These are phyloP conservation scores for Umbellularia californica DNA, from an alignment of 164 flowering plant genomes.

Conservation along the genomic window DNA sequence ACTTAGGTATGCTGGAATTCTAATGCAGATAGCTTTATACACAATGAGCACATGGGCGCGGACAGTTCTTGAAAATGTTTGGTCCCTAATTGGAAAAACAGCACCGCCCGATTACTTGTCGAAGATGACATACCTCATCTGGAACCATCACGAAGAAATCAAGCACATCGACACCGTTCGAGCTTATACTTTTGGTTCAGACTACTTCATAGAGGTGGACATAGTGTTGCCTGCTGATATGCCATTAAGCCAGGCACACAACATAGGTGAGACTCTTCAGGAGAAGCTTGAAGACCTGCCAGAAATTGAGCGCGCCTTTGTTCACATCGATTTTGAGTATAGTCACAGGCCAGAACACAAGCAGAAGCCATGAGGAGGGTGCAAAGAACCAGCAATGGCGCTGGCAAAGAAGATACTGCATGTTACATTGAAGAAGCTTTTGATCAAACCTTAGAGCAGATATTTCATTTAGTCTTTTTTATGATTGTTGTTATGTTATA, in stretches of 20 bases:
- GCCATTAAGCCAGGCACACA: constrained; percentile 60
- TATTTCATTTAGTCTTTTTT: too few species aligned
- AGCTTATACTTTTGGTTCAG: constrained; percentile 72
- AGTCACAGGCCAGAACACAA: constrained; percentile 77
- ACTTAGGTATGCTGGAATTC: neutral
- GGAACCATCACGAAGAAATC: constrained; percentile 80
- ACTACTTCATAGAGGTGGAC: constrained; percentile 90
- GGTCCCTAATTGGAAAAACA: constrained; percentile 65
- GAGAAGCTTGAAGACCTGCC: constrained; percentile 79
- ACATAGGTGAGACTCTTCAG: constrained; percentile 77
- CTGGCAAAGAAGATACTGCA: too few species aligned
- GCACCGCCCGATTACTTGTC: constrained; percentile 77
- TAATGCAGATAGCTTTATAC: constrained; percentile 70
- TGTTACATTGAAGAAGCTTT: too few species aligned
- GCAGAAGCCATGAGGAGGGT: constrained; percentile 26
- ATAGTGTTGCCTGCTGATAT: constrained; percentile 72
- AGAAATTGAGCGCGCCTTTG: constrained; percentile 83
- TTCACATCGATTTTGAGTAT: constrained; percentile 75
- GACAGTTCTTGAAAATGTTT: constrained; percentile 69
- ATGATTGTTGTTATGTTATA: too few species aligned
- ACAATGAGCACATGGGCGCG: constrained; percentile 73
- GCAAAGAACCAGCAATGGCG: too few species aligned
- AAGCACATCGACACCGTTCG: constrained; percentile 85
- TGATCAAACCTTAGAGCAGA: too few species aligned
- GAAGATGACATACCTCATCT: constrained; percentile 66